Evolutionary conservation across 352 stramenopile species (phyloP).

Genomic region (Pythium utonaiense): DNA sequence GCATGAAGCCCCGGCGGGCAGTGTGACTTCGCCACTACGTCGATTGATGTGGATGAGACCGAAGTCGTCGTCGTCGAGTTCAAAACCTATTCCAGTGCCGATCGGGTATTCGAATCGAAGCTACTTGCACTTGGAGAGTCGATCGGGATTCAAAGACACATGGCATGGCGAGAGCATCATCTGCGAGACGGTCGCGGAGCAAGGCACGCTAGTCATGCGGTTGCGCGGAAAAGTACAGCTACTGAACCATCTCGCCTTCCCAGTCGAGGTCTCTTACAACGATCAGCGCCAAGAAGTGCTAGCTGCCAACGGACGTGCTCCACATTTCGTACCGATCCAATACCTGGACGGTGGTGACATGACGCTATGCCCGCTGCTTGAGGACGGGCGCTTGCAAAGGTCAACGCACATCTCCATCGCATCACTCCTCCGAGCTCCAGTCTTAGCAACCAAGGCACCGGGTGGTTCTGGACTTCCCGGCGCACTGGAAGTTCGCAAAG

Average conservation of each 20-base stretch:
- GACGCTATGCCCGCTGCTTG: slow-evolving; percentile 64
- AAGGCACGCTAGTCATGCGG: slow-evolving; percentile 77
- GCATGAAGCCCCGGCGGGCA: slow-evolving; percentile 78
- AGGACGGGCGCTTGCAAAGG: slow-evolving; percentile 52
- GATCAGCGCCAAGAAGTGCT: slow-evolving; percentile 52
- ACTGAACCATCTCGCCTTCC: slow-evolving; percentile 65
- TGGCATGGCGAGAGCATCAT: slow-evolving; percentile 82
- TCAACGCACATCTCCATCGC: slow-evolving; percentile 60
- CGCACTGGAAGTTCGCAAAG: slow-evolving; percentile 54
- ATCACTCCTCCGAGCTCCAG: slow-evolving; percentile 40
- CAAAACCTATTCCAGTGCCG: slow-evolving; percentile 77
- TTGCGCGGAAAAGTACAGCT: slow-evolving; percentile 78
- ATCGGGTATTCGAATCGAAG: slow-evolving; percentile 86
- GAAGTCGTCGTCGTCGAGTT: slow-evolving; percentile 37
- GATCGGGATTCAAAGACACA: slow-evolving; percentile 48
- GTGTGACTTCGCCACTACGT: slow-evolving; percentile 69
- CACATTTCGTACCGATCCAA: slow-evolving; percentile 81
- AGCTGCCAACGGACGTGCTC: slow-evolving; percentile 34
- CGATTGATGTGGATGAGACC: slow-evolving; percentile 76
- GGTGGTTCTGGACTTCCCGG: slow-evolving; percentile 30
- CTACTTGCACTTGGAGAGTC: slow-evolving; percentile 77
- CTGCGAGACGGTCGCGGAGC: slow-evolving; percentile 81
- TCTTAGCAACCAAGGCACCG: slow-evolving; percentile 19
- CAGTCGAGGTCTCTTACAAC: slow-evolving; percentile 79
- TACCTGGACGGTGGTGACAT: slow-evolving; percentile 68